A percentile compares a stretch with the other conserved stretches of the same genome.
Conservation (phyloP, 257 asterid genomes). For the Agastache rugosa region DNA sequence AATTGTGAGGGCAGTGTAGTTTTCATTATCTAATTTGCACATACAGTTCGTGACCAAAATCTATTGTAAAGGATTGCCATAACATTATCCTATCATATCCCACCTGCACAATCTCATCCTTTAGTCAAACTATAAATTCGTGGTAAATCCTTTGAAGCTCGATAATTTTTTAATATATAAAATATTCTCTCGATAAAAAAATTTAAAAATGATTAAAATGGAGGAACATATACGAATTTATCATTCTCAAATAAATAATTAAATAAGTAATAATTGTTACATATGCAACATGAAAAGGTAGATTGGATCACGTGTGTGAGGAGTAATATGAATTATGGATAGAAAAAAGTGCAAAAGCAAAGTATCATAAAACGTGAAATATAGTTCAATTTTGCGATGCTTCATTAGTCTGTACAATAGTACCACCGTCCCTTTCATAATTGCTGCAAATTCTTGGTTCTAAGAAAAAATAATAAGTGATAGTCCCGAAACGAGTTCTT, state of each 20-base stretch:
- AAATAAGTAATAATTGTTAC: not conserved
- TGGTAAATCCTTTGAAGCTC: not conserved
- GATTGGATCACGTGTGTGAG: slow-evolving; percentile 33
- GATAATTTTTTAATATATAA: not conserved
- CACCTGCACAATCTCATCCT: slow-evolving; percentile 41
- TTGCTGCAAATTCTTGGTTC: slow-evolving; percentile 14
- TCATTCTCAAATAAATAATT: not conserved
- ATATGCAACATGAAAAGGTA: slow-evolving; percentile 5
- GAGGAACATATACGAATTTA: not conserved
- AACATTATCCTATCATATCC: slow-evolving; percentile 20
- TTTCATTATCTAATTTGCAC: slow-evolving; percentile 37
- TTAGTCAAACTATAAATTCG: not conserved
- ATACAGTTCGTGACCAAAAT: slow-evolving; percentile 42
- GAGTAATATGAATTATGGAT: not conserved
- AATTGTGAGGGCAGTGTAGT: slow-evolving; percentile 32
- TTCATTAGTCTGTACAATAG: not conserved
- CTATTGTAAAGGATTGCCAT: slow-evolving; percentile 19
- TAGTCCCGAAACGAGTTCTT: no score
- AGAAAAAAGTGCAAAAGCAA: slow-evolving; percentile 36
- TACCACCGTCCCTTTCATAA: slow-evolving; percentile 2
- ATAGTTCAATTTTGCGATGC: slow-evolving; percentile 32
- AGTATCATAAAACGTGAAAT: slow-evolving; percentile 39
- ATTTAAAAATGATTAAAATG: not conserved
- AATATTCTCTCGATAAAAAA: not conserved
- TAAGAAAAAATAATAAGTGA: no score